Percentiles rank a stretch among this genome's conserved stretches.
Conservation (phyloP, 2,329 filamentous ascomycete species). For the Colletotrichum incanum region DNA sequence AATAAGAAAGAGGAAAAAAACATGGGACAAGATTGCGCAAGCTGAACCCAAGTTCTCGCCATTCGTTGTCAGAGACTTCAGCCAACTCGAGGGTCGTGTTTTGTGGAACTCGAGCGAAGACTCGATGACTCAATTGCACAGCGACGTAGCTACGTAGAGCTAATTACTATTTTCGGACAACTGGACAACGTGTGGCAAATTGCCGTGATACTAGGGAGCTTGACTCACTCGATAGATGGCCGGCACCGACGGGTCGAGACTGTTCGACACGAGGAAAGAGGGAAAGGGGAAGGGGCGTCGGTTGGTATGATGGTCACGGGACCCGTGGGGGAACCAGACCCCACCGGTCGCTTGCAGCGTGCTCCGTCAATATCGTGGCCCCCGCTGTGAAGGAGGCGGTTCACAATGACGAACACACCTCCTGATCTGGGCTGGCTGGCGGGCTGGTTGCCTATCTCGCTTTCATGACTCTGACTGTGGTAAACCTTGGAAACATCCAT, state of each 20-base stretch:
- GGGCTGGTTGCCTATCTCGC: background rate
- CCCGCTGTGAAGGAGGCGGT: constrained; percentile 20
- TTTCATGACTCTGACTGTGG: constrained; percentile 4
- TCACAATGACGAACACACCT: constrained; percentile 14
- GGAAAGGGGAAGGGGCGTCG: background rate
- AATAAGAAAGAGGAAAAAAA: too few relatives aligned
- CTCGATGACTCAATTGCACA: constrained; percentile 20
- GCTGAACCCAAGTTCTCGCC: background rate
- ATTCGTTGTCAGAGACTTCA: background rate
- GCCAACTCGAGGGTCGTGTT: background rate
- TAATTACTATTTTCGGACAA: constrained; percentile 1
- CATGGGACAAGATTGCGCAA: background rate
- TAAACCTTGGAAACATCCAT: constrained; percentile 16
- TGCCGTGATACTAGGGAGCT: background rate
- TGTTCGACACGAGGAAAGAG: constrained; percentile 3
- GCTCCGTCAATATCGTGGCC: constrained; percentile 9
- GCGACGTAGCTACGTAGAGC: background rate
- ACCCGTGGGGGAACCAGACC: constrained; percentile 28
- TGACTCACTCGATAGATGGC: constrained; percentile 23
- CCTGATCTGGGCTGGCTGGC: background rate
- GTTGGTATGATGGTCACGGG: constrained; percentile 24
- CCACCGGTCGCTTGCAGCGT: constrained; percentile 22
- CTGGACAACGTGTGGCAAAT: background rate
- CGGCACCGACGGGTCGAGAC: constrained; percentile 21
- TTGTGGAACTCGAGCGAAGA: constrained; percentile 13